Evolutionary conservation across 371 early-diverging fungal species (phyloP).

Genomic region (Rhizopus sp.): DNA sequence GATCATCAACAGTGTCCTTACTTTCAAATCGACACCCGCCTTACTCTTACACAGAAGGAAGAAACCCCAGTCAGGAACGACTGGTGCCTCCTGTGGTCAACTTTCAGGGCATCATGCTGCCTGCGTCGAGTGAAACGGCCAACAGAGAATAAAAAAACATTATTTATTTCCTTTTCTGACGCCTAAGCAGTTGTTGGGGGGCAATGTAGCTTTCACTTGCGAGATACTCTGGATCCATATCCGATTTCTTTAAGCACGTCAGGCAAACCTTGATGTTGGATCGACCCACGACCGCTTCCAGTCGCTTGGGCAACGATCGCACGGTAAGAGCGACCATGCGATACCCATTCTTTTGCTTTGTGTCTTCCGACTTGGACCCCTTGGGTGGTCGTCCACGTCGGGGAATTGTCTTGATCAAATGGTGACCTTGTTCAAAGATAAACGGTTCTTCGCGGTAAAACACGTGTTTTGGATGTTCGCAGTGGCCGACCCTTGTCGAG

Average conservation of each 20-base stretch:
- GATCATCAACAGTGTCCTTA: conserved; percentile 24
- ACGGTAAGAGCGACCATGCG: conserved; percentile 34
- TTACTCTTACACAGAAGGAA: conserved; percentile 7
- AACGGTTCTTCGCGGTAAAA: conserved; percentile 24
- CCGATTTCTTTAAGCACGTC: conserved; percentile 46
- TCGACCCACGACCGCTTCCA: conserved; percentile 40
- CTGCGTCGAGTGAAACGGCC: neutral
- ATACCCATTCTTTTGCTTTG: conserved; percentile 1
- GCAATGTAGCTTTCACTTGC: conserved; percentile 26
- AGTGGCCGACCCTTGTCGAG: conserved; percentile 14
- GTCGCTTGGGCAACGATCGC: conserved; percentile 40
- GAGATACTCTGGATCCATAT: conserved; percentile 38
- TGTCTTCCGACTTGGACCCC: conserved; percentile 30
- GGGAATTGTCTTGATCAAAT: conserved; percentile 20
- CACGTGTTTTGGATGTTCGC: conserved; percentile 29
- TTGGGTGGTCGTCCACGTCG: conserved; percentile 49
- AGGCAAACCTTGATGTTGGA: conserved; percentile 39
- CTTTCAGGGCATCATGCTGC: conserved; percentile 22
- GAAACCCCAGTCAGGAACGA: conserved; percentile 12
- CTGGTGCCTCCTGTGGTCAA: conserved; percentile 6
- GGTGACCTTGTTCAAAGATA: neutral
- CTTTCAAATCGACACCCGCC: conserved; percentile 14
- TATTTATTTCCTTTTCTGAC: conserved; percentile 11
- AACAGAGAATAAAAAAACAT: neutral
- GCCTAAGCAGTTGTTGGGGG: conserved; percentile 24